These are phyloP conservation scores for Globisporangium canariense DNA, from an alignment of 352 stramenopile genomes.

Conservation along the genomic window DNA sequence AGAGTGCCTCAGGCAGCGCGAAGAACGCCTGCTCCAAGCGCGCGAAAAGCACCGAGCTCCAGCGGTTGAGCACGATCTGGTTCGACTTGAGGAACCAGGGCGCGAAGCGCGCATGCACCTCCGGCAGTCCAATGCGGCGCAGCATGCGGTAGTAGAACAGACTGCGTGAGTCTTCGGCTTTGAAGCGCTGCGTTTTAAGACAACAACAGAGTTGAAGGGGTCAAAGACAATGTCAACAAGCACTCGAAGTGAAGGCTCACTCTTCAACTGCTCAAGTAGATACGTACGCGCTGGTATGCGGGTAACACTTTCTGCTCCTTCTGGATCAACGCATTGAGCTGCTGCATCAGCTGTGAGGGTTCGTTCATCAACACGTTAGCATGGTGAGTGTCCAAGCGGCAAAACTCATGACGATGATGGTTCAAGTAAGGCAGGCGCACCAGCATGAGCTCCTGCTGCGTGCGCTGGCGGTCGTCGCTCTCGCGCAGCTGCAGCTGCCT, in stretches of 20 bases:
- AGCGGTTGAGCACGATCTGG: constrained; percentile 63
- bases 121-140: constrained; percentile 57
- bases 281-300: constrained; percentile 45
- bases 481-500: constrained; percentile 35
- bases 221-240: not conserved
- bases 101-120: constrained; percentile 69
- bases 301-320: constrained; percentile 55
- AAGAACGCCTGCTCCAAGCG: constrained; percentile 66
- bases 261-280: not conserved
- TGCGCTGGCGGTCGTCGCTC: constrained; percentile 29
- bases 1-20: constrained; percentile 42
- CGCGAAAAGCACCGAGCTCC: constrained; percentile 64
- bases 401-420: not conserved
- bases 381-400: not conserved
- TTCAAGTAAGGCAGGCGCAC: constrained; percentile 17
- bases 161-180: constrained; percentile 62
- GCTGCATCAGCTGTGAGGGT: constrained; percentile 47
- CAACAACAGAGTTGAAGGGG: not conserved
- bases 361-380: not conserved
- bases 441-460: constrained; percentile 38
- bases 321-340: constrained; percentile 60
- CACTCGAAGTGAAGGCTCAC: too few species aligned
- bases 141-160: constrained; percentile 81
- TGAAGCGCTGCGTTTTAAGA: constrained; percentile 35
- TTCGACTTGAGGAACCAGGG: constrained; percentile 81